Evolutionary conservation across 805 yeast genomes (phyloP).

Genomic region (Metschnikowia dekortorum): DNA sequence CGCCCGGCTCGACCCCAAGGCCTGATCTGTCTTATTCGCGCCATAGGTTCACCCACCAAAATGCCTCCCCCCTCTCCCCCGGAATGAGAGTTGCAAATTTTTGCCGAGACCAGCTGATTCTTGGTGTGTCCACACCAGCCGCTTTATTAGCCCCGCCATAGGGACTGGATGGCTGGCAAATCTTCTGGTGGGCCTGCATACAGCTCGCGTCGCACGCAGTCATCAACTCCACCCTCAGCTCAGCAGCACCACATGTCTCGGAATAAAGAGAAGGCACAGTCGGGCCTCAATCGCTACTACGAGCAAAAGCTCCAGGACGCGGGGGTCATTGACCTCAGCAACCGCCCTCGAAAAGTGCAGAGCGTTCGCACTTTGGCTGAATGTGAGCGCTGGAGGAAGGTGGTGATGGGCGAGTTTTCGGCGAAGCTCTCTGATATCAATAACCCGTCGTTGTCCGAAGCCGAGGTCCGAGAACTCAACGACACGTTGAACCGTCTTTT

Average conservation of each 20-base stretch:
- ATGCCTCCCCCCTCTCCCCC: no score
- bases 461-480: conserved; percentile 66
- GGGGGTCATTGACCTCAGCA: conserved; percentile 51
- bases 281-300: conserved; percentile 61
- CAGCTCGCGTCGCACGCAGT: background rate
- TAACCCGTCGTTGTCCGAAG: conserved; percentile 52
- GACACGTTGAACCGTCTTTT: conserved; percentile 66
- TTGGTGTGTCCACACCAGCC: no score
- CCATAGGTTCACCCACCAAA: no score
- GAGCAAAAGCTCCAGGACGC: conserved; percentile 55
- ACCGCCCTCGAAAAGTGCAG: conserved; percentile 59
- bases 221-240: background rate
- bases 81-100: no score
- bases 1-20: background rate
- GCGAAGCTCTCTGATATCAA: conserved; percentile 57
- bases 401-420: conserved; percentile 61
- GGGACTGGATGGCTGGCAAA: no score
- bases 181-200: background rate
- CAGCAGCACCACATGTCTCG: conserved; percentile 52
- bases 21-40: no score
- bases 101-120: no score
- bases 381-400: conserved; percentile 67
- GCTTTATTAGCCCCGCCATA: no score
- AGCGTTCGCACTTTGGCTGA: conserved; percentile 52
- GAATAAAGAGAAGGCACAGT: conserved; percentile 71